Evolutionary conservation across 139 green algal genomes (phyloP).

Genomic region (Pleodorina starrii): DNA sequence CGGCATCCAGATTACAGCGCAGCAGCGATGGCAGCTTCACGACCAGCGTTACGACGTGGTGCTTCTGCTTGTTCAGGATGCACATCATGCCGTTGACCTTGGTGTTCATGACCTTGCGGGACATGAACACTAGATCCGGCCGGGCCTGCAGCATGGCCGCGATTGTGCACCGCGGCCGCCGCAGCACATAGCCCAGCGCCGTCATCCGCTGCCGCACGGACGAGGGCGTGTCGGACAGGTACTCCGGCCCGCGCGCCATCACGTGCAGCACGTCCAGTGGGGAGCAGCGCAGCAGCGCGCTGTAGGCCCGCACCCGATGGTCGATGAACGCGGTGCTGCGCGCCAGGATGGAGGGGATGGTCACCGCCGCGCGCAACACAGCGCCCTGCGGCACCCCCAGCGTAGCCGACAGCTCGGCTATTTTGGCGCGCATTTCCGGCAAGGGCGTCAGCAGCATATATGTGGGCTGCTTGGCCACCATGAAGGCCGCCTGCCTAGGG

Average conservation of each 20-base stretch:
- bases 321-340: constrained; percentile 19
- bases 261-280: constrained; percentile 38
- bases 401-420: constrained; percentile 30
- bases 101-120: constrained; percentile 46
- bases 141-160: constrained; percentile 33
- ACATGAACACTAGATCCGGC: constrained; percentile 50
- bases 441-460: constrained; percentile 47
- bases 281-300: constrained; percentile 13
- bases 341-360: constrained; percentile 32
- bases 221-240: constrained; percentile 46
- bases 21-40: constrained; percentile 52
- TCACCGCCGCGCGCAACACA: background rate
- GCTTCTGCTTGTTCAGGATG: constrained; percentile 59
- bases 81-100: constrained; percentile 63
- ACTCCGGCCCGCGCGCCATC: constrained; percentile 45
- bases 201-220: constrained; percentile 41
- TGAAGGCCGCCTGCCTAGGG: constrained; percentile 34
- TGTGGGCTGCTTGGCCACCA: constrained; percentile 42
- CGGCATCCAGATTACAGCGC: constrained; percentile 42
- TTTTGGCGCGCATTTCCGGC: background rate
- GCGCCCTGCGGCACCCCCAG: constrained; percentile 33
- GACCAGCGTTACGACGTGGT: constrained; percentile 41
- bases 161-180: constrained; percentile 30
- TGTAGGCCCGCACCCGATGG: background rate
- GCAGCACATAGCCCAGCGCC: constrained; percentile 45